Evolutionary conservation across 2,329 filamentous ascomycete species (phyloP).

Genomic region (Colletotrichum sp.): DNA sequence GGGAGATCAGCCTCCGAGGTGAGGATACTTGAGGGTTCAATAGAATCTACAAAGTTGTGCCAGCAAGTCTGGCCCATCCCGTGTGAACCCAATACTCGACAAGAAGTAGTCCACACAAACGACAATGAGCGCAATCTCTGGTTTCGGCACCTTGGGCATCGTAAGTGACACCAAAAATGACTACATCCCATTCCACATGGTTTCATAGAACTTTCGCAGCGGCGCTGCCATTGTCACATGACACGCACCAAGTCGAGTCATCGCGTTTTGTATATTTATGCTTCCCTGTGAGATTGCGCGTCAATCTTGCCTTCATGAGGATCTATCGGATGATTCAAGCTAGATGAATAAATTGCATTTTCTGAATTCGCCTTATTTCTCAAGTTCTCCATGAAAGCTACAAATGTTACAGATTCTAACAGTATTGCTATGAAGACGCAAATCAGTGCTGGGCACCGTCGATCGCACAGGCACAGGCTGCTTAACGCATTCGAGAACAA

Average conservation of each 20-base stretch:
- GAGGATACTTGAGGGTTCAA: not conserved
- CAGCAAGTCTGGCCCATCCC: not conserved
- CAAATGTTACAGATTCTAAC: too few relatives aligned
- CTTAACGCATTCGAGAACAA: too few relatives aligned
- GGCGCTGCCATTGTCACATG: not conserved
- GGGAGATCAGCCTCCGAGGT: not conserved
- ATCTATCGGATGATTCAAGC: too few relatives aligned
- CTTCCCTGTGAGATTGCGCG: too few relatives aligned
- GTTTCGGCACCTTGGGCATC: not conserved
- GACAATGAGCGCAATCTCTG: not conserved
- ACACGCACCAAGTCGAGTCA: not conserved
- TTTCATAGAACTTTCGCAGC: not conserved
- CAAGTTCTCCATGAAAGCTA: too few relatives aligned
- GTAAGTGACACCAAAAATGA: not conserved
- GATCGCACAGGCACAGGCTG: too few relatives aligned
- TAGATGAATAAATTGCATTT: too few relatives aligned
- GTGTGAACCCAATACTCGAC: not conserved
- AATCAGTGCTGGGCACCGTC: too few relatives aligned
- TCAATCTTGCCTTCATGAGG: too few relatives aligned
- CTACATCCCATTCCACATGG: not conserved
- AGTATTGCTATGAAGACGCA: too few relatives aligned
- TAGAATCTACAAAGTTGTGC: not conserved
- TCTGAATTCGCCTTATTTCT: too few relatives aligned
- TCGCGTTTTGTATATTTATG: not conserved
- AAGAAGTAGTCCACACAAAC: not conserved